Evolutionary conservation across 2,329 filamentous ascomycete genomes (phyloP), one percentile per base, ranked within the genome.

Genomic region (Trichoderma sp.): DNA sequence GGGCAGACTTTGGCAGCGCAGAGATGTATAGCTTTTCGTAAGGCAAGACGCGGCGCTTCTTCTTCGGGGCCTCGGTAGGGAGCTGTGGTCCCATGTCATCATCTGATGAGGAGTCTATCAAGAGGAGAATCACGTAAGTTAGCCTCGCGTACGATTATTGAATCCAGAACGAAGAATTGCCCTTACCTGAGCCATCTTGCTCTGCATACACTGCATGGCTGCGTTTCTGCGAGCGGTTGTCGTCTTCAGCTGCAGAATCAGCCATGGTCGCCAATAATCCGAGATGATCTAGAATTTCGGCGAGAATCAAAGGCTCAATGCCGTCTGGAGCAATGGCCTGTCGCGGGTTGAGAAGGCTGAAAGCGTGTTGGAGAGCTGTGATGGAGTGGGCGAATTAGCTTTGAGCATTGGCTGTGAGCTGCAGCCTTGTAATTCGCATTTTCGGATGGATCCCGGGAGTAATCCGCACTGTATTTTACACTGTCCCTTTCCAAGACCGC

Each of bases 21-120:
- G 93, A 93, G 74, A 98, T 86, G 82, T 98, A 98, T 77, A 98
- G 90, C 81, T 96, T 97, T 83, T 98, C 95, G 84, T 98, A 95
- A 2, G 93, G 94, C 3, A 99, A 90, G 77, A 93, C 93, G 77
- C 95, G 89, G 74, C 93, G 91, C 84, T 97, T 98, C 87, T 97
- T 97, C 85, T 95, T 95, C 70, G 90, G 92, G 2, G 91, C 91
- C 64, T 91, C 88, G 2, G 94, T 92, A 57, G 96, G 95, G 34
- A 98, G 88, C 76, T 95, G 92, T 32, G 96, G 96, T 57, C 96
- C 96, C 84, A 98, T 96, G 79, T 97, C 95, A 83, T 98, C 94
- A 77, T 94, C 92, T 5, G 93, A 95, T 43, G 93, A 97, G 77
- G 88, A 90, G 68, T 89, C 89, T 87, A 71, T n/a, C 74, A 36